Evolutionary conservation across 306 rosid species (phyloP).

Genomic region (Carpinus viminea): DNA sequence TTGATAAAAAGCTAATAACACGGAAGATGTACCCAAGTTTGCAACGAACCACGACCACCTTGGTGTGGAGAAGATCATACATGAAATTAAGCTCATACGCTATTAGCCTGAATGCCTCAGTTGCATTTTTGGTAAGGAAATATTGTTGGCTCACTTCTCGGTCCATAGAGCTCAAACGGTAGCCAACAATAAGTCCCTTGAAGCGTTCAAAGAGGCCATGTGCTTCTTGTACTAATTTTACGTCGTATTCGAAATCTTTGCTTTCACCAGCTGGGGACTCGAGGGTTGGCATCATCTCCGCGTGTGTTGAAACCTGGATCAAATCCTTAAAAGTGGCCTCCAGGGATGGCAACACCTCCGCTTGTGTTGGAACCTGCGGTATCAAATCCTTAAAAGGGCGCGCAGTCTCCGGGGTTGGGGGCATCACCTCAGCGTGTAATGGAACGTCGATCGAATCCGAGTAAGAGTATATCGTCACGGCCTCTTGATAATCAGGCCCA

Average conservation of each 20-base stretch:
- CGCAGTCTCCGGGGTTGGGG: too few relatives aligned
- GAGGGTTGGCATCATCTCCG: neutral
- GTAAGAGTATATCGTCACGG: neutral
- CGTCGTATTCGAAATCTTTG: too few relatives aligned
- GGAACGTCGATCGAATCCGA: neutral
- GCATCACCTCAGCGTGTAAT: neutral
- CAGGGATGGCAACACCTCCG: too few relatives aligned
- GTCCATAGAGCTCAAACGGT: constrained; percentile 20
- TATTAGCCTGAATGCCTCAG: constrained; percentile 17
- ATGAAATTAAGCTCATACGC: constrained; percentile 36
- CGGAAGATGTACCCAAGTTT: constrained; percentile 17
- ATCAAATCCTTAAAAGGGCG: too few relatives aligned
- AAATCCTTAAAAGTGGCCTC: neutral
- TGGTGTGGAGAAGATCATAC: constrained; percentile 38
- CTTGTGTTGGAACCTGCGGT: too few relatives aligned
- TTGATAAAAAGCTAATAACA: neutral
- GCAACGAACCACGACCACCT: constrained; percentile 8
- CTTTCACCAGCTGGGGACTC: too few relatives aligned
- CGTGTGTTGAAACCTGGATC: neutral
- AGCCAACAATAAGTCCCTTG: constrained; percentile 37
- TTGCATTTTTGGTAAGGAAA: neutral
- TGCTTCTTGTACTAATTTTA: constrained; percentile 10
- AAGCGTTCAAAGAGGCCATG: constrained; percentile 11
- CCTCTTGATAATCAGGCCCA: constrained; percentile 34
- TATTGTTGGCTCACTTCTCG: constrained; percentile 8